Evolutionary conservation across 2,329 filamentous ascomycete species (phyloP), one percentile per base, ranked within the genome.

Genomic region (Cordyceps pruinosa): DNA sequence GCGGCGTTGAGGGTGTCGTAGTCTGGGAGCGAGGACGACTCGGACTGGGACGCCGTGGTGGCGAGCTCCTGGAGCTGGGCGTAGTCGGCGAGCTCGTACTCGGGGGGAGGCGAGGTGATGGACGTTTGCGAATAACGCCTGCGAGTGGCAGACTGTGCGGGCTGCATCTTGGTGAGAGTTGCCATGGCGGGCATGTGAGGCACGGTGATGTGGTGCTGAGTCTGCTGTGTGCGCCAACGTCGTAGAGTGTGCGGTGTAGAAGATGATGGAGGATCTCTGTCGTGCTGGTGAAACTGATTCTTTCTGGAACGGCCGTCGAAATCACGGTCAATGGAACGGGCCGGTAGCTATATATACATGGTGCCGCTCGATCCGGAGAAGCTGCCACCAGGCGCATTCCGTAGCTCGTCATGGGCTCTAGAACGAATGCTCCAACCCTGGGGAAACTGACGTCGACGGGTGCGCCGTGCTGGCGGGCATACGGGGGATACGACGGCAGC

Each of bases 41-140:
- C 61, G 2, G 69, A 68, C 7, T 61, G 65, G 2, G 66, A 68
- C 32, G 65, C 46, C 15, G 58, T 60, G 53, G 55, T 48, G 17
- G 66, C 63, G 15, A 70, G 59, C 9, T 39, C 47, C 15, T 52
- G 54, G 52, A 71, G 64, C 25, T 70, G 66, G 57, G 62, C 45
- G 44, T 54, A 56, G 34, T 67, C 56, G 17, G 56, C 57, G 45
- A 58, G 35, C 35, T 67, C 61, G 57, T 68, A 66, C 56, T 68
- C 65, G 9, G 72, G 71, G 1, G 66, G 66, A 5, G 61, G 58
- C 23, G 61, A 61, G 21, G 56, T 47, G 34, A 13, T 35, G 10
- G 54, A 56, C 8, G 15, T 21, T 32, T 37, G 34, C 15, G 52
- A 56, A 41, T 48, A 12, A 19, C 42, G 32, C 34, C 52, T 48